Evolutionary conservation across 1,284 basidiomycete species (phyloP).

Genomic region (Microstroma glucosiphilum): DNA sequence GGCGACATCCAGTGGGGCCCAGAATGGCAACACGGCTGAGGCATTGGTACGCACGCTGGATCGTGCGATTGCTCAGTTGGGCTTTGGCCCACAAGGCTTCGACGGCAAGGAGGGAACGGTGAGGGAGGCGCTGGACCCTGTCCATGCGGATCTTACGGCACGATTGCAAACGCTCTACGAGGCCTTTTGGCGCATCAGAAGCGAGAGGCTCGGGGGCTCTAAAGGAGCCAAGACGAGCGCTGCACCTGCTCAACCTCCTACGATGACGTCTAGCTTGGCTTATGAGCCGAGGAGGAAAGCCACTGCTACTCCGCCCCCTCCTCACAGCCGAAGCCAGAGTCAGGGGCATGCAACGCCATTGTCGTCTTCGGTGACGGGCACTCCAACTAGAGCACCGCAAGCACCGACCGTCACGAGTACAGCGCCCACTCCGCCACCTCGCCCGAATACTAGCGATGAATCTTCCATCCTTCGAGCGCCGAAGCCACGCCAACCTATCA

Average conservation of each 20-base stretch:
- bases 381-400: not conserved
- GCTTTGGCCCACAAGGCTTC: not conserved
- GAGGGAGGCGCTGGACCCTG: constrained; percentile 11
- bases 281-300: constrained; percentile 10
- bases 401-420: not conserved
- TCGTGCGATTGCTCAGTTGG: not conserved
- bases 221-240: not conserved
- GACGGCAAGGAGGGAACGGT: constrained; percentile 7
- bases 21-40: not conserved
- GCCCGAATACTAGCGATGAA: not conserved
- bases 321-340: not conserved
- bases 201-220: not conserved
- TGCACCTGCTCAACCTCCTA: not conserved
- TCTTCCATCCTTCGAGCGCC: constrained; percentile 2
- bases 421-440: constrained; percentile 5
- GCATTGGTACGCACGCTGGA: not conserved
- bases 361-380: not conserved
- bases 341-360: not conserved
- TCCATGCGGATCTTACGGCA: constrained; percentile 9
- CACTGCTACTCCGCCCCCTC: not conserved
- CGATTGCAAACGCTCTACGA: constrained; percentile 11
- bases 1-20: not conserved
- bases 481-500: constrained; percentile 8
- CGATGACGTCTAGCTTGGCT: not conserved
- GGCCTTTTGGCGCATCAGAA: constrained; percentile 12